Base-by-base conservation (phyloP, 805 yeast species). In the Saccharomyces eubayanus region DNA sequence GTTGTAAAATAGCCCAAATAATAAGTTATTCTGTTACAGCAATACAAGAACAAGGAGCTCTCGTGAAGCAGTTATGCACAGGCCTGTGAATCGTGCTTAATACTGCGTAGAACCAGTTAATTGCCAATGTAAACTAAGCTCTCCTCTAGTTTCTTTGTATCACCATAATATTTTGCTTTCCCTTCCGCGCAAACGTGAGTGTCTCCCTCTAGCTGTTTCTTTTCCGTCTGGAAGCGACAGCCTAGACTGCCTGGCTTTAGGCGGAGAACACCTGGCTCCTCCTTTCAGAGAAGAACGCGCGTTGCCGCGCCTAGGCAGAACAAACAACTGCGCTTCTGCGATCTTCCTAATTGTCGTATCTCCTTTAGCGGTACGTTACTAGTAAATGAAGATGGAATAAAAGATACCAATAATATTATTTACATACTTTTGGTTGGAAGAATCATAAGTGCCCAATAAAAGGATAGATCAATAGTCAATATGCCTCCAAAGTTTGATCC, bases 401-500 rank as follows among this genome's bases (percentile, higher is more conserved):
- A 41, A 20, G 47, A 51, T 24, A 27, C 41, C 14, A 41, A 11
- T 16, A 46, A 27, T 21, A 46, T 51, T 36, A 36, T 16, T 36
- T 8, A 6, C 43, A 9, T 16, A 6, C 10, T 36, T 16, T 5
- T 16, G 21, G 43, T 16, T 36, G 20, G 20, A 36, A 9, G 12
- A 36, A 36, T 5, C 43, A 21, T 21, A 36, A 36, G 43, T 36
- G 43, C 43, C 43, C 43, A 36, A 36, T 36, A 36, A 21, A 36
- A 36, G 43, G 43, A 36, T 36, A 36, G 20, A 36, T 36, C 43
- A 36, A 36, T 36, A 16, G 43, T 36, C 43, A 81, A 72, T 62
- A 88, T 89, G 97, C 96, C 96, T 81, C 96, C 96, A 82, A 89
- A 94, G 84, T 84, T 91, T 81, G 99, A 94, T 79, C 99, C 99